Evolutionary conservation across 306 rosid species (phyloP), one percentile per base, ranked within the genome.

Genomic region (Nissolia schottii): DNA sequence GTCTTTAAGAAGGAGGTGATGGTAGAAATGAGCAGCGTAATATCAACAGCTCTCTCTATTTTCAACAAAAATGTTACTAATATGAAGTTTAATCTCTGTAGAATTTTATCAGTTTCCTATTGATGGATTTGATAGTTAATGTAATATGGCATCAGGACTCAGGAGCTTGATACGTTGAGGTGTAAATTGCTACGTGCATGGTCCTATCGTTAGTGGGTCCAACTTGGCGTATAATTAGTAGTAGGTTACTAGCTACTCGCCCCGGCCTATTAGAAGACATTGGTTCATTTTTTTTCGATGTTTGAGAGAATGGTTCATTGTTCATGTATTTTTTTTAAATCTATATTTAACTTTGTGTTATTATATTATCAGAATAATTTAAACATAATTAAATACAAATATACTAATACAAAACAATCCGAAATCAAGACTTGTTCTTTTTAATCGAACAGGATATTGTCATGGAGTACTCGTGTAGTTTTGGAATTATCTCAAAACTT

Each of bases 1-100:
- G 46, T 51, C 2, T 51, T 58, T 82, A 50, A 62, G 67, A 57
- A 57, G 27, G 38, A 31, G 78, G 22, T 64, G 31, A 62, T 67
- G 73, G 43, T 57, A 71, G 43, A 62, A 50, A 60, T 59, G 37
- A 80, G 77, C 57, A 51, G 65, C 55, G 85, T 75, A 56, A 57
- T 64, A 23, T 63, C 19, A 27, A 15, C 73, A 32, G 35, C 37
- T 50, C 50, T 53, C 55, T 40, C 64, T 67, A 75, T 75, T 72
- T 37, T 22, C 59, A 29, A 29, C 8, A 19, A 32, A 34, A 40
- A 1, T 37, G 14, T 76, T 66, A 56, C 10, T 38, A 3, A 18
- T 18, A 2, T 13, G 24, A 18, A 50, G 19, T 73, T 43, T 28
- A 23, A 6, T 76, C 25, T 29, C 6, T 27, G 12, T 3, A 3